Conservation (phyloP, 1,284 basidiomycete genomes). For the Boletellus dicymbophilus region DNA sequence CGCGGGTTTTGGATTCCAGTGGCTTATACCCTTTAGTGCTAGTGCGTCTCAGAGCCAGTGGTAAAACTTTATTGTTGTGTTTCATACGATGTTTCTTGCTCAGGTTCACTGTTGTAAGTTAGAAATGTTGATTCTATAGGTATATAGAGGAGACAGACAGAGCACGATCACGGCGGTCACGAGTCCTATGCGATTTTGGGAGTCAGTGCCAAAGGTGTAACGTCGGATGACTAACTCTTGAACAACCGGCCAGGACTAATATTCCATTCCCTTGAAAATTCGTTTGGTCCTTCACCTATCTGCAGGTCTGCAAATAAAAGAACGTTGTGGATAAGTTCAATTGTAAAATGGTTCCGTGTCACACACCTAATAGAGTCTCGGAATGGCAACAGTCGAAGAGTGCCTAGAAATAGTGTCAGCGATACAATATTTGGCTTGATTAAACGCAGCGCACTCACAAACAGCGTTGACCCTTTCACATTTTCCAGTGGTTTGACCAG, state of each 20-base stretch:
- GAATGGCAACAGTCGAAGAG: slow-evolving; percentile 36
- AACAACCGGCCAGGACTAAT: slow-evolving; percentile 19
- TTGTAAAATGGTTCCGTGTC: background rate
- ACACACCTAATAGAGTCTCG: slow-evolving; percentile 27
- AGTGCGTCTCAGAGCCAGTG: slow-evolving; percentile 1
- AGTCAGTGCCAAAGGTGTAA: background rate
- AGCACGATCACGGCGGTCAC: background rate
- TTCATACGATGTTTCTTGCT: background rate
- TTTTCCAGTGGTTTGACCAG: slow-evolving; percentile 20
- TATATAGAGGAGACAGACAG: slow-evolving; percentile 10
- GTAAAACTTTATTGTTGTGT: background rate
- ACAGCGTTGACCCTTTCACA: slow-evolving; percentile 19
- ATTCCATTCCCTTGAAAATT: slow-evolving; percentile 18
- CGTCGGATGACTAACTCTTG: slow-evolving; percentile 6
- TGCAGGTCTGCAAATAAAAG: slow-evolving; percentile 18
- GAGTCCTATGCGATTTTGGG: slow-evolving; percentile 4
- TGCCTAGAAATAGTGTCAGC: slow-evolving; percentile 17
- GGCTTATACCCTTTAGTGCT: slow-evolving; percentile 4
- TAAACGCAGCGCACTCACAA: slow-evolving; percentile 11
- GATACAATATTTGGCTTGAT: no score
- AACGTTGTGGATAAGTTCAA: background rate
- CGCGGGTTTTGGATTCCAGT: slow-evolving; percentile 5
- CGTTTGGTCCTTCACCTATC: slow-evolving; percentile 13
- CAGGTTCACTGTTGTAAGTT: slow-evolving; percentile 10
- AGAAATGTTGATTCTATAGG: background rate